Conservation (phyloP, 495 filamentous ascomycete genomes). For the Pyronema domesticum region DNA sequence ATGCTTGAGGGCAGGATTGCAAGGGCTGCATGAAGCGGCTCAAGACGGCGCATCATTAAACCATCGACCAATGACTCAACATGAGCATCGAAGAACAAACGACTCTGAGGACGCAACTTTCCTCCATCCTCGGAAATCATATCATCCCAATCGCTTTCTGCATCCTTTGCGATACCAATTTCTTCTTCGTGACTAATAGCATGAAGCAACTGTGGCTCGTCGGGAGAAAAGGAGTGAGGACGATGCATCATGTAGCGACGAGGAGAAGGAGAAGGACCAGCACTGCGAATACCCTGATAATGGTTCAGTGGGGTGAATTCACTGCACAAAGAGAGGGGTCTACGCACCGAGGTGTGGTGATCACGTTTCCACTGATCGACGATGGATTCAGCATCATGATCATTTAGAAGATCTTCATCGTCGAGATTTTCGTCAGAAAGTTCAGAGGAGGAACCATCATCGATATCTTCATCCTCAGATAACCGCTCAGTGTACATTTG, state of each 20-base stretch:
- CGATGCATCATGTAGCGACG: slow-evolving; percentile 8
- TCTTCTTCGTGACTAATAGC: slow-evolving; percentile 11
- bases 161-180: slow-evolving; percentile 8
- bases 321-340: slow-evolving; percentile 12
- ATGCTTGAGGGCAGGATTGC: slow-evolving; percentile 33
- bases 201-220: slow-evolving; percentile 11
- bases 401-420: background rate
- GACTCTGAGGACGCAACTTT: slow-evolving; percentile 50
- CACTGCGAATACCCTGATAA: slow-evolving; percentile 13
- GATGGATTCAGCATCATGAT: background rate
- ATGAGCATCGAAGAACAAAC: slow-evolving; percentile 65
- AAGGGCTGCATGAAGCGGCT: slow-evolving; percentile 62
- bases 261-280: slow-evolving; percentile 20
- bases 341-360: slow-evolving; percentile 4
- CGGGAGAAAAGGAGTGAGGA: slow-evolving; percentile 20
- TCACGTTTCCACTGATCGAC: slow-evolving; percentile 13
- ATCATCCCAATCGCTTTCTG: slow-evolving; percentile 72
- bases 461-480: slow-evolving; percentile 1
- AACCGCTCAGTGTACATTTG: slow-evolving; percentile 5
- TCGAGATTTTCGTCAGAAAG: background rate
- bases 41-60: slow-evolving; percentile 55
- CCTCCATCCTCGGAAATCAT: slow-evolving; percentile 61
- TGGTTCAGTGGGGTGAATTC: slow-evolving; percentile 16
- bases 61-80: slow-evolving; percentile 69
- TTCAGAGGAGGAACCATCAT: slow-evolving; percentile 2